Conservation (phyloP, 139 green algal species). For the Coelastrella sp. region DNA sequence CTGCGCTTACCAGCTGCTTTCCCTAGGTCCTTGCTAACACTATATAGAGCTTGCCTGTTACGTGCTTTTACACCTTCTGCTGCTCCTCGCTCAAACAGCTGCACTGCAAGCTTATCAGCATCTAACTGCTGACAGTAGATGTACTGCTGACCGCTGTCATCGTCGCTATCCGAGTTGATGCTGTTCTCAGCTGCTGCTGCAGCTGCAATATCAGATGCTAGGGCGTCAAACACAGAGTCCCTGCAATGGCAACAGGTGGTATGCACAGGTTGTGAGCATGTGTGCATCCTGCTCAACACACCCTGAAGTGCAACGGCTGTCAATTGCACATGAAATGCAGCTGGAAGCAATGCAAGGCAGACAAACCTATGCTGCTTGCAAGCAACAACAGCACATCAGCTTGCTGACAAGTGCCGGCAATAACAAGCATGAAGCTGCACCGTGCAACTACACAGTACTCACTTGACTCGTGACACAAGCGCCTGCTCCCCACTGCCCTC, state of each 20-base stretch:
- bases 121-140: constrained; percentile 57
- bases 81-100: constrained; percentile 77
- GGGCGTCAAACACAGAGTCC: constrained; percentile 71
- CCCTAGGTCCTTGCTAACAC: constrained; percentile 66
- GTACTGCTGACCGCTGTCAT: not conserved
- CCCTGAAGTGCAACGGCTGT: too few species aligned
- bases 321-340: too few species aligned
- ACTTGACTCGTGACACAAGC: constrained; percentile 23
- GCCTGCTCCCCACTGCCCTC: constrained; percentile 43
- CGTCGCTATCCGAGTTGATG: constrained; percentile 21
- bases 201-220: constrained; percentile 65
- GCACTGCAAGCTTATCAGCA: constrained; percentile 54
- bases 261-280: too few species aligned
- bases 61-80: constrained; percentile 46
- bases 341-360: too few species aligned
- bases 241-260: too few species aligned
- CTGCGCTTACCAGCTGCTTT: constrained; percentile 46
- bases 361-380: too few species aligned
- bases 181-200: constrained; percentile 36
- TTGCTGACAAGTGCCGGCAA: too few species aligned
- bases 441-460: not conserved
- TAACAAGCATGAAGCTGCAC: too few species aligned
- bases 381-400: too few species aligned
- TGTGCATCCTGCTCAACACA: not conserved
- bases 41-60: constrained; percentile 81